Evolutionary conservation across 2,329 filamentous ascomycete species (phyloP), one percentile per base, ranked within the genome.

Genomic region (Cryphonectria japonica): DNA sequence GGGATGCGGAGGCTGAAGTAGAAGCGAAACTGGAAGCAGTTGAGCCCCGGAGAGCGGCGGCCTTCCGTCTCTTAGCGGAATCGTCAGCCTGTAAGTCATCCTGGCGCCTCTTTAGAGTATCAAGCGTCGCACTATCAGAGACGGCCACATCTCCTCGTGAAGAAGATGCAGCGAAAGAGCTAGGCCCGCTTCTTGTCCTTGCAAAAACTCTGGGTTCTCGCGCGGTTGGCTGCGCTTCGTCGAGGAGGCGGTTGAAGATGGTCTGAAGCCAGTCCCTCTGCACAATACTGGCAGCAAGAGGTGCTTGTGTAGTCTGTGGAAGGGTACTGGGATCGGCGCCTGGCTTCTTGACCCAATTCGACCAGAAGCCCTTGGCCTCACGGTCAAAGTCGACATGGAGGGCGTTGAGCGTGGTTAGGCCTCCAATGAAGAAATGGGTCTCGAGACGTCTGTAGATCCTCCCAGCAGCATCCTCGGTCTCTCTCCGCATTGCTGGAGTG

Each of bases 241-340:
- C 72, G 3, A 80, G 73, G 2, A 77, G 39, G 0, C 67, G 41
- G 8, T 76, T 57, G 34, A 80, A 70, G 3, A 76, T 37, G 1
- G 73, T 65, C 64, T 79, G 78, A 29, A 80, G 68, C 37, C 69
- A 50, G 22, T 65, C 32, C 39, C 75, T 75, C 67, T 79, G 73
- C 0, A 61, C 67, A 1, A 57, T 26, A 0, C 73, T 75, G 4
- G 41, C 50, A 1, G 76, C 76, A 16, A 67, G 71, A 1, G 75
- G 77, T 0, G 71, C 63, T 1, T 5, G 14, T 46, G 32, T 22
- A 3, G 71, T 70, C 9, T 34, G 46, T 19, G 75, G 75, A 3
- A 76, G 67, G 0, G 75, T 73, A 39, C 68, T 65, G 1, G 68
- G 69, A 39, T 74, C 76, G 1, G 72, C 72, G 8, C 64, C 67